Base-by-base conservation (phyloP, 1,139 yeast species). In the Saccharomyces hybrid region DNA sequence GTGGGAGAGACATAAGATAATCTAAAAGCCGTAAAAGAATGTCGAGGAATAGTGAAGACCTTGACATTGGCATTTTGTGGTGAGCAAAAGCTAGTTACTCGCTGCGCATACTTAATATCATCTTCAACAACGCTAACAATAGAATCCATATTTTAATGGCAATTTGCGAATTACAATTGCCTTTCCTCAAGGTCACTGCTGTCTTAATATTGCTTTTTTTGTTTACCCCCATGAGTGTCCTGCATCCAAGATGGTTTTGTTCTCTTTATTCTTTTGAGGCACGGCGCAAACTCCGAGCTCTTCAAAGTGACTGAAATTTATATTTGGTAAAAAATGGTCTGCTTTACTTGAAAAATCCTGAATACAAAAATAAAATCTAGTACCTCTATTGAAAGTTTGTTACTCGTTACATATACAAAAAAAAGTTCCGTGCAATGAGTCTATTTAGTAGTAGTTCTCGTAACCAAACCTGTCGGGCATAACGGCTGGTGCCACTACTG, bases 401-500 rank as follows among this genome's bases (percentile, higher is more conserved):
- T 20, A 20, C 20, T 20, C 20, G 20, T 20, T 20, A 20, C 20
- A 20, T 20, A 20, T 20, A 20, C 20, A 20, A 26, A 31, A 13
- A 20, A 20, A 5, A 5, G 38, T 31, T 31, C 13, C 38, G n/a
- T 31, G n/a, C 7, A 31, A 5, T n/a, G 20, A 16, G 44, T 38
- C 44, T 38, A 20, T 16, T 54, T 49, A 63, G 46, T 60, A 60
- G 51, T 57, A 65, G 30, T 57, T 60, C 28, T 67, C 69, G 48
- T 60, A 61, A 38, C 66, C 82, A 70, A 91, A 93, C 58, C 97
- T 75, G 62, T 93, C 98, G 2, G 98, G 98, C 77, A 90, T 80
- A 20, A 89, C 61, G 5, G 88, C 86, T 0, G 99, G 99, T 0
- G 98, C 99, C 8, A 88, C 70, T 58, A 93, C 74, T 14, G 96